These are phyloP conservation scores for Nevesoporus exiguus DNA, from an alignment of 768 basidiomycete genomes.

Conservation along the genomic window DNA sequence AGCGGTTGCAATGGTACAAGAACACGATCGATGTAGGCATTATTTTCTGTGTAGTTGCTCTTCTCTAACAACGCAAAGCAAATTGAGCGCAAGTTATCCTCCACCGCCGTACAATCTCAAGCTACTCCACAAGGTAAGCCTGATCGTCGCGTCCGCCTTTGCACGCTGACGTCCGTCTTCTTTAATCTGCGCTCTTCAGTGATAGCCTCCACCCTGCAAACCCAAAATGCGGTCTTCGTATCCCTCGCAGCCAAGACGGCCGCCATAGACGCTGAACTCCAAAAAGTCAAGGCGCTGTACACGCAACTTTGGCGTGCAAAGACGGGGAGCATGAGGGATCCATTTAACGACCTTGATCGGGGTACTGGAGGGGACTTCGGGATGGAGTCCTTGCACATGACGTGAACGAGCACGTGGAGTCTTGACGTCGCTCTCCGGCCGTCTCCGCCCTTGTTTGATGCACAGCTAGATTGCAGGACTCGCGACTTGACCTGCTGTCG, in stretches of 20 bases:
- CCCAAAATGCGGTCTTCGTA: conserved; percentile 75
- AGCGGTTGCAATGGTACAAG: conserved; percentile 75
- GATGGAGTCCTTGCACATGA: conserved; percentile 31
- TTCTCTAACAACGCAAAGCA: conserved; percentile 14
- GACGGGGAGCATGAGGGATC: conserved; percentile 81
- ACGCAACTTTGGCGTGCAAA: conserved; percentile 76
- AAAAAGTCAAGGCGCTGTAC: conserved; percentile 72
- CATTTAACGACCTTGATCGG: conserved; percentile 58
- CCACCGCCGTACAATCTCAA: conserved; percentile 59
- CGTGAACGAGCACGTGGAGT: conserved; percentile 4
- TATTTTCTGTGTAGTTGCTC: background rate
- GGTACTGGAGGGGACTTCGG: conserved; percentile 43
- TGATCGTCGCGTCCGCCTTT: background rate
- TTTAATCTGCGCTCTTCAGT: conserved; percentile 36
- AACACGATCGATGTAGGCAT: conserved; percentile 67
- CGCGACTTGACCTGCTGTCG: no score
- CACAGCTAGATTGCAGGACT: no score
- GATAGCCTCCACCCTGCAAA: conserved; percentile 72
- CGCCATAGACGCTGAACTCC: conserved; percentile 65
- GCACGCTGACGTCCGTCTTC: background rate
- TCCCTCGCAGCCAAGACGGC: conserved; percentile 76
- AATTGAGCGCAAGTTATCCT: conserved; percentile 80
- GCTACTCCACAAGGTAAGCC: conserved; percentile 68
- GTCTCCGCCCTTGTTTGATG: no score
- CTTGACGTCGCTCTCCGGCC: no score